Evolutionary conservation across 148 eudicot species (phyloP).

Genomic region (Rhododendron griersonianum): DNA sequence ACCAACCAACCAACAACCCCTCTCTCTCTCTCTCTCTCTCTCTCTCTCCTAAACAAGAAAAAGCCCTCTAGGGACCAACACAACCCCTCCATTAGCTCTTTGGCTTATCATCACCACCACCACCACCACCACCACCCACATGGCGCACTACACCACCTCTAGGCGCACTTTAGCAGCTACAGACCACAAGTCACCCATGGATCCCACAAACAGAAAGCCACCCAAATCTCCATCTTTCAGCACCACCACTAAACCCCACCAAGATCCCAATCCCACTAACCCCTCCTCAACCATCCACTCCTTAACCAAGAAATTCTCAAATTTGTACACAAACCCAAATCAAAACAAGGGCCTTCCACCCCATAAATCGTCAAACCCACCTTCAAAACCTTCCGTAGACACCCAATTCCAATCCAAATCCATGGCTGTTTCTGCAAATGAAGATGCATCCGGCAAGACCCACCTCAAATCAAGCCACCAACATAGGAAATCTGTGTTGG

Average conservation of each 20-base stretch:
- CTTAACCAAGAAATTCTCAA: slow-evolving; percentile 62
- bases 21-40: neutral
- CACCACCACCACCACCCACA: slow-evolving; percentile 13
- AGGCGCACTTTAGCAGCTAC: slow-evolving; percentile 41
- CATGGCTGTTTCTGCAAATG: slow-evolving; percentile 27
- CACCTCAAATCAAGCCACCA: slow-evolving; percentile 21
- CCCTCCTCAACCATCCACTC: slow-evolving; percentile 41
- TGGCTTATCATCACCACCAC: neutral
- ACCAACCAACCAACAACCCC: neutral
- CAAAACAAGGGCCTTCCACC: slow-evolving; percentile 33
- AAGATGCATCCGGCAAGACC: slow-evolving; percentile 25
- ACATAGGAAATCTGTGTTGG: slow-evolving; percentile 8
- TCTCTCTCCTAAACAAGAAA: slow-evolving; percentile 3
- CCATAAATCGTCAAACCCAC: slow-evolving; percentile 27
- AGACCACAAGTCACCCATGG: slow-evolving; percentile 25
- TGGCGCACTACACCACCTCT: slow-evolving; percentile 34
- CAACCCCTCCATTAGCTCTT: slow-evolving; percentile 8
- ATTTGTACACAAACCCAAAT: slow-evolving; percentile 25
- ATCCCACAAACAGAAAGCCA: slow-evolving; percentile 39
- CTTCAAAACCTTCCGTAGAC: slow-evolving; percentile 16
- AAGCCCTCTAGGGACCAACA: neutral
- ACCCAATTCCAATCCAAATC: slow-evolving; percentile 28
- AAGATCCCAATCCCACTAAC: slow-evolving; percentile 42
- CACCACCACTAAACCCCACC: slow-evolving; percentile 25
- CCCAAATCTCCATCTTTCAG: slow-evolving; percentile 18